Base-by-base conservation (phyloP, 169 alveolate genomes). In the Plasmodium blacklocki region DNA sequence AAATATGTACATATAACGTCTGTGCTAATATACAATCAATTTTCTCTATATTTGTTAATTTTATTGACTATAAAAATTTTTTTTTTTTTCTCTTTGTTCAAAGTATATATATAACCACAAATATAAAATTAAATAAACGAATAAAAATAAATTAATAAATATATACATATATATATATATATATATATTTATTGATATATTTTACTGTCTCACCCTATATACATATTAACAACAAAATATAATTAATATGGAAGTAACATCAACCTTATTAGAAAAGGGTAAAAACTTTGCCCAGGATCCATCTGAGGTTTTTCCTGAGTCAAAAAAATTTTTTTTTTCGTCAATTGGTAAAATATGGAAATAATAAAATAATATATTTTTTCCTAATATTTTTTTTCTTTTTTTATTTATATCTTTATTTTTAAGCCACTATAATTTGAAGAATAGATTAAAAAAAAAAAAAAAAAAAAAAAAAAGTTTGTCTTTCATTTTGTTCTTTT, bases 211-310 rank as follows among this genome's bases (percentile, higher is more conserved):
- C 18, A 1, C 3, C 14, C 6, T 52, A n/a, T 52, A 14, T 52
- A 4, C 18, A 12, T 52, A 52, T n/a, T 52, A 52, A 52, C 6
- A 52, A 52, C 3, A 14, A 60, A 64, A 21, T 7, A n/a, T 19
- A 43, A 29, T n/a, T 23, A 58, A 76, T 64, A 76, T 76, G 89
- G 89, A 76, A 52, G 89, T 76, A 15, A 76, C 89, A 8, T 76
- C 89, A 19, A 50, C 78, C n/a, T 45, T 76, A 43, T 23, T 76
- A 63, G 62, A 76, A 14, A 76, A 76, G 52, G 39, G 63, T 39
- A 56, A 76, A 23, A 23, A n/a, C 59, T 56, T 64, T 45, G 62
- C 66, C 15, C 78, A 68, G 21, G 76, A 76, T 54, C 26, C 76
- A 23, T 76, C 89, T n/a, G 89, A 76, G 7, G 78, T 50, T 14